Evolutionary conservation across 768 basidiomycete genomes (phyloP).

Genomic region (Boletus subcaerulescens): DNA sequence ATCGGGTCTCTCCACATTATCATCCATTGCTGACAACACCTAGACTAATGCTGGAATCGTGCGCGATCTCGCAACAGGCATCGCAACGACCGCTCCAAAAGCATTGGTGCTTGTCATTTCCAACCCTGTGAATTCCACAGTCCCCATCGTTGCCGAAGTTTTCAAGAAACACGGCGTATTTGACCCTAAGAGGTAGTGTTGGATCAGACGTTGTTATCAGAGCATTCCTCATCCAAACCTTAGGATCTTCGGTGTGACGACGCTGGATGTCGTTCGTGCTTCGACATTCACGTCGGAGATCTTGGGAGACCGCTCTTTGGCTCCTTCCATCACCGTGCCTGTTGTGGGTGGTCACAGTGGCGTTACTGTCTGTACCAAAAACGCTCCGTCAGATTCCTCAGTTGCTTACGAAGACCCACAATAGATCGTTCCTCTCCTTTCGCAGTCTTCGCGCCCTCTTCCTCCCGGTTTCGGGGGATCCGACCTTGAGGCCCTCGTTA

Average conservation of each 20-base stretch:
- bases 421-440: conserved; percentile 90
- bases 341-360: conserved; percentile 96
- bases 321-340: conserved; percentile 69
- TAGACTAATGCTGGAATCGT: conserved; percentile 99
- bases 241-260: conserved; percentile 97
- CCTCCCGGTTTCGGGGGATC: conserved; percentile 51
- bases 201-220: not conserved
- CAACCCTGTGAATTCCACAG: conserved; percentile 99
- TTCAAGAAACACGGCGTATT: conserved; percentile 91
- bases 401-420: conserved; percentile 5
- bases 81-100: conserved; percentile 80
- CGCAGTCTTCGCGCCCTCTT: conserved; percentile 80
- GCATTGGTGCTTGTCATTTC: conserved; percentile 96
- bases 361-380: conserved; percentile 58
- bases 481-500: conserved; percentile 57
- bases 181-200: conserved; percentile 79
- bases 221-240: not conserved
- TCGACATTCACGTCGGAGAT: conserved; percentile 91
- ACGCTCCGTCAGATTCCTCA: not conserved
- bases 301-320: conserved; percentile 57
- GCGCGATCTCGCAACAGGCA: conserved; percentile 86
- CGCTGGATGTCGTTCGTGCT: conserved; percentile 96
- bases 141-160: conserved; percentile 93
- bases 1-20: not conserved
- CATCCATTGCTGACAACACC: not conserved